Percentiles rank a stretch among this genome's conserved stretches.
Conservation (phyloP, 805 yeast species). For the Debaryomyces hansenii region DNA sequence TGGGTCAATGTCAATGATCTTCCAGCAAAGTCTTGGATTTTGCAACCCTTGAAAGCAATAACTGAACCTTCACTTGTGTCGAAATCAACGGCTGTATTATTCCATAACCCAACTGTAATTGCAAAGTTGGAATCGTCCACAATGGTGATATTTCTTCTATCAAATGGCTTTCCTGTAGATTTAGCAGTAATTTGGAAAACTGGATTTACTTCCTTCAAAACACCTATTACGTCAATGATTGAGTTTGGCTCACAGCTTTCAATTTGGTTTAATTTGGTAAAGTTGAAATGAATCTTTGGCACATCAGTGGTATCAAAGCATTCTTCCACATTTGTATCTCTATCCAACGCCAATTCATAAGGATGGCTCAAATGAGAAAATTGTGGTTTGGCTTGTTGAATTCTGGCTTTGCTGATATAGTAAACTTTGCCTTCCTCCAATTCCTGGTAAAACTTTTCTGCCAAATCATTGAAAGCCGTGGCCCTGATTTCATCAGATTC, state of each 20-base stretch:
- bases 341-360: slow-evolving; percentile 80
- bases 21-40: slow-evolving; percentile 86
- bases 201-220: slow-evolving; percentile 74
- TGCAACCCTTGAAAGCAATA: slow-evolving; percentile 89
- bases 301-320: slow-evolving; percentile 61
- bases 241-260: slow-evolving; percentile 69
- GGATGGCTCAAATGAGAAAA: slow-evolving; percentile 84
- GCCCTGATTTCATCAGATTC: slow-evolving; percentile 96
- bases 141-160: slow-evolving; percentile 82
- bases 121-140: slow-evolving; percentile 84
- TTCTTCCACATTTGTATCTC: slow-evolving; percentile 73
- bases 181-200: slow-evolving; percentile 79
- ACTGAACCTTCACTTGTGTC: slow-evolving; percentile 72
- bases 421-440: slow-evolving; percentile 89
- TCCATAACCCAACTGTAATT: slow-evolving; percentile 86
- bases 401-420: slow-evolving; percentile 76
- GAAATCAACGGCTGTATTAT: slow-evolving; percentile 79
- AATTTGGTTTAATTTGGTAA: slow-evolving; percentile 66
- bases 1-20: slow-evolving; percentile 79
- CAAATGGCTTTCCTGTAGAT: slow-evolving; percentile 85
- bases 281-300: slow-evolving; percentile 77
- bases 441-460: slow-evolving; percentile 71
- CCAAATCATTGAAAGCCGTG: slow-evolving; percentile 87
- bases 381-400: slow-evolving; percentile 81
- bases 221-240: slow-evolving; percentile 84